Conservation (phyloP, 2,329 filamentous ascomycete species). For the Intubia oerlemansii region DNA sequence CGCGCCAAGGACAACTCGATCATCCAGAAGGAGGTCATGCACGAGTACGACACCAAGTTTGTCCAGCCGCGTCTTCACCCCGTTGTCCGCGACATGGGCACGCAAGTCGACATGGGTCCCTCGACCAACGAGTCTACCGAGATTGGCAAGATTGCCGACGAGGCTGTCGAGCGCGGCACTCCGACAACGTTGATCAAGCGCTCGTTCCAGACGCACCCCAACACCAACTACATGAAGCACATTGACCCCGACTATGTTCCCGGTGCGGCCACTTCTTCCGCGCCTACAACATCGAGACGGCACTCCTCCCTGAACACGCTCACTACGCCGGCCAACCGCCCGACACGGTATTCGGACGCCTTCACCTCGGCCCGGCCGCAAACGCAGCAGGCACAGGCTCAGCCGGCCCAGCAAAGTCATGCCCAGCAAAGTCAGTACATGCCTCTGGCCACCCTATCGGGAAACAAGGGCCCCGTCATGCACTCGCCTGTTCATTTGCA, state of each 20-base stretch:
- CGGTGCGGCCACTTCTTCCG: conserved; percentile 11
- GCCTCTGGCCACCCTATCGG: too few species aligned
- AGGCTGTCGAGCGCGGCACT: conserved; percentile 25
- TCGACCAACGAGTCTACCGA: background rate
- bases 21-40: conserved; percentile 78
- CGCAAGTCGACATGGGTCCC: conserved; percentile 41
- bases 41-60: conserved; percentile 91
- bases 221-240: conserved; percentile 56
- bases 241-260: conserved; percentile 41
- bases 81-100: conserved; percentile 54
- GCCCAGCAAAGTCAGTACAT: too few species aligned
- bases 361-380: conserved; percentile 11
- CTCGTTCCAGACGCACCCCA: conserved; percentile 62
- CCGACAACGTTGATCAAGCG: conserved; percentile 46
- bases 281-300: too few species aligned
- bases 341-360: conserved; percentile 13
- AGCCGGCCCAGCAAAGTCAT: too few species aligned
- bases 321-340: conserved; percentile 17
- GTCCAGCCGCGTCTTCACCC: conserved; percentile 80
- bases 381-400: too few species aligned
- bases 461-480: too few species aligned
- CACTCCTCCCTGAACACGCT: too few species aligned
- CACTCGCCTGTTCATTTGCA: too few species aligned
- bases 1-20: conserved; percentile 69
- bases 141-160: conserved; percentile 11